These are phyloP conservation scores for Aristolochia contorta DNA, from an alignment of 164 flowering plant genomes.

Conservation along the genomic window DNA sequence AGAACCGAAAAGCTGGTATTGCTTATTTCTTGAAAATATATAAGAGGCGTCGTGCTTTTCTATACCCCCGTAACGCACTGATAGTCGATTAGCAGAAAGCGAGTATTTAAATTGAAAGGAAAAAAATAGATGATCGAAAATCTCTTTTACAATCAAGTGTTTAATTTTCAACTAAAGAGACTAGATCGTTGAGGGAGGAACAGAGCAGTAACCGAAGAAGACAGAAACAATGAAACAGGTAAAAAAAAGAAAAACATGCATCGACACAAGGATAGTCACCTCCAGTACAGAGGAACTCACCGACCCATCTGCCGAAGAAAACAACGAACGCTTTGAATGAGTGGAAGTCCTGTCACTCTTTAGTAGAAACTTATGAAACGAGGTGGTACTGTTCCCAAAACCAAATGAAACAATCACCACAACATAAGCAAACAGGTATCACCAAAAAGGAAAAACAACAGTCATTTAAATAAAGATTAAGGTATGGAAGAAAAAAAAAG, in stretches of 20 bases:
- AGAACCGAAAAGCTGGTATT: too few relatives aligned
- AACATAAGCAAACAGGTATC: background rate
- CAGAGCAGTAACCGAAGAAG: background rate
- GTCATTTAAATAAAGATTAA: background rate
- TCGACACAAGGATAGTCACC: background rate
- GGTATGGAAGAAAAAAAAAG: background rate
- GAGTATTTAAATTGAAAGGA: too few relatives aligned
- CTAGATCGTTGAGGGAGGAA: background rate
- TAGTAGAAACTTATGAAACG: conserved; percentile 9
- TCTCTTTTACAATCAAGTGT: too few relatives aligned
- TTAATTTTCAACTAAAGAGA: background rate
- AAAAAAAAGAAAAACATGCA: background rate
- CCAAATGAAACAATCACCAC: background rate
- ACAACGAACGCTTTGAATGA: conserved; percentile 9
- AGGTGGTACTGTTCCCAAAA: conserved; percentile 10
- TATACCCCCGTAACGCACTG: too few relatives aligned
- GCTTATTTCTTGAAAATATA: too few relatives aligned
- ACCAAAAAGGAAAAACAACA: background rate
- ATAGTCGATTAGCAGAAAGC: too few relatives aligned
- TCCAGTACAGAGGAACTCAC: conserved; percentile 11
- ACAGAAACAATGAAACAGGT: background rate
- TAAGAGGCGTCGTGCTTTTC: too few relatives aligned
- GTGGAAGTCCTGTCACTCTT: conserved; percentile 6
- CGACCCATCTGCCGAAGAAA: conserved; percentile 13
- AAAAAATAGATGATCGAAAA: too few relatives aligned